Evolutionary conservation across 768 basidiomycete species (phyloP), one percentile per base, ranked within the genome.

Genomic region (Lactarius psammicola): DNA sequence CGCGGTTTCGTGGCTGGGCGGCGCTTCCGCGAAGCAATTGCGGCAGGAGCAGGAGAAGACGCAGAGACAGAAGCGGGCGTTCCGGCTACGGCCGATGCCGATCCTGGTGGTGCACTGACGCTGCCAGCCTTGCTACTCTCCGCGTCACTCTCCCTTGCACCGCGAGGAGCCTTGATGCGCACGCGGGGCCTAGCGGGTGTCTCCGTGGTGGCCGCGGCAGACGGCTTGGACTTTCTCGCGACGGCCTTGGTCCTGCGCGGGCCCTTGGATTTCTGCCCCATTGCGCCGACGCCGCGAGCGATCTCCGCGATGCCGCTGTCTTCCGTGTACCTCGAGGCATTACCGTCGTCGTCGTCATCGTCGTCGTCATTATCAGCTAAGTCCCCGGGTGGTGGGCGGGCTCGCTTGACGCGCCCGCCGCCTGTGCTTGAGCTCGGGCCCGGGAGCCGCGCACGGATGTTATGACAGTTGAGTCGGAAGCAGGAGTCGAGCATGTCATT

Each of bases 401-500:
- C 64, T 17, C 75, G 74, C 58, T 75, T 74, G 59, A 64, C 67
- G 42, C 72, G 63, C n/a, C 65, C 54, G 55, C 70, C 56, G 55
- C 71, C 66, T 20, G 72, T 53, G 38, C 69, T 71, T 30, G 71
- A n/a, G n/a, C 56, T 40, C 26, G 59, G 54, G 60, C 71, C 70
- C 26, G 72, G 71, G 28, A 75, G 46, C 62, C 64, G 67, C 28
- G 71, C 59, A 49, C 68, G 72, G 60, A 72, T 79, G 34, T 82
- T 80, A 63, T 79, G 83, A 68, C 90, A 92, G 33, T 85, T 80
- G 13, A 84, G 71, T 4, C 75, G 74, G 28, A 80, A 74, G 72
- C 91, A 93, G 0, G 88, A 82, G 1, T 75, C 75, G 62, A 92
- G 81, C 73, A 86, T 92, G 72, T 93, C 91, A 65, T 89, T 78